These are phyloP conservation scores for Haplographium delicatum DNA, from an alignment of 495 filamentous ascomycete genomes.

Conservation along the genomic window DNA sequence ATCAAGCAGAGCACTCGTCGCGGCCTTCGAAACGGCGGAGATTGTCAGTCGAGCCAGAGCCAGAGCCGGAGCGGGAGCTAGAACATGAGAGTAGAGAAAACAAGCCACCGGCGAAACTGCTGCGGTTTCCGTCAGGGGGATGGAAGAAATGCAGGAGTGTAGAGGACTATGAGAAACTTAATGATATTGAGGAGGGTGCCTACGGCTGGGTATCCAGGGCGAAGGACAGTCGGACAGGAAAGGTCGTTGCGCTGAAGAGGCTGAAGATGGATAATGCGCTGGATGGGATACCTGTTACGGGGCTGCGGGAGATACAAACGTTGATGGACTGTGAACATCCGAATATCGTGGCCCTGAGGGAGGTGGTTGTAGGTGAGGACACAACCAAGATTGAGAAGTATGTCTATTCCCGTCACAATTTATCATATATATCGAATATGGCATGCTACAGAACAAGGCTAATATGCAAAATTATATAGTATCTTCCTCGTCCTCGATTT, in stretches of 20 bases:
- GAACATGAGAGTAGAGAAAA: slow-evolving; percentile 23
- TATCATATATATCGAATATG: too few species aligned
- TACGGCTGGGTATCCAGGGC: slow-evolving; percentile 94
- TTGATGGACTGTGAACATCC: slow-evolving; percentile 52
- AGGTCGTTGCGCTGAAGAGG: slow-evolving; percentile 89
- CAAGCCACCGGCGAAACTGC: slow-evolving; percentile 39
- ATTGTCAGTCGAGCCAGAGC: slow-evolving; percentile 25
- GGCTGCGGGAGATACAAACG: slow-evolving; percentile 75
- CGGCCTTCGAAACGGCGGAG: slow-evolving; percentile 53
- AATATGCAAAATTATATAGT: slow-evolving; percentile 36
- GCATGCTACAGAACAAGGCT: background rate
- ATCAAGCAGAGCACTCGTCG: slow-evolving; percentile 30
- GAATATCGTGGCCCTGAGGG: slow-evolving; percentile 74
- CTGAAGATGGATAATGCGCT: slow-evolving; percentile 83
- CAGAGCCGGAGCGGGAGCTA: background rate
- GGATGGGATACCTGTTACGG: slow-evolving; percentile 89
- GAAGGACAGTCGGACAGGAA: slow-evolving; percentile 69
- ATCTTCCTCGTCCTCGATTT: slow-evolving; percentile 98
- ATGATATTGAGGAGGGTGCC: slow-evolving; percentile 94
- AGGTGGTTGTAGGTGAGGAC: slow-evolving; percentile 78
- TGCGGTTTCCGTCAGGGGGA: slow-evolving; percentile 63
- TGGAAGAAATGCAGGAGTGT: slow-evolving; percentile 78
- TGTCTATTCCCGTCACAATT: slow-evolving; percentile 25
- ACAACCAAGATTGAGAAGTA: slow-evolving; percentile 64
- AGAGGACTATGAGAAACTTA: slow-evolving; percentile 85